Conservation (phyloP, 177 flowering plant genomes). For the Tripterygium wilfordii region DNA sequence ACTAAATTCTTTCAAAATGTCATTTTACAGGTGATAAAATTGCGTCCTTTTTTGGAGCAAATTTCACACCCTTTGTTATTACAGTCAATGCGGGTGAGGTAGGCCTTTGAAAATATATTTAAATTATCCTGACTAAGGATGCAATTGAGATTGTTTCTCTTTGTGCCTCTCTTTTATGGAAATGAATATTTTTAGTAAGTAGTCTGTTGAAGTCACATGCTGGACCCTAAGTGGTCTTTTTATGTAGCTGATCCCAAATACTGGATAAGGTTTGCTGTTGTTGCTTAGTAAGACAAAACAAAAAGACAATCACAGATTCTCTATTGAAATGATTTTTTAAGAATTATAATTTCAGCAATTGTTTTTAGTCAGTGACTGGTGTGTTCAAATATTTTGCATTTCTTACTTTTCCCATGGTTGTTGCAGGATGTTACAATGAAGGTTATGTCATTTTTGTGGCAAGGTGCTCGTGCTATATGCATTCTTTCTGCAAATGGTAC, state of each 20-base stretch:
- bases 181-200: no score
- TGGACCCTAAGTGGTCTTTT: no score
- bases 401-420: constrained; percentile 4
- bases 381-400: no score
- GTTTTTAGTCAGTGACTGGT: no score
- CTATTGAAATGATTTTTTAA: no score
- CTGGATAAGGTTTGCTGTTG: no score
- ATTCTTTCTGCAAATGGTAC: constrained; percentile 72
- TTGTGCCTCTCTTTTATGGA: no score
- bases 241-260: no score
- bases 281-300: no score
- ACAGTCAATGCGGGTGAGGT: constrained; percentile 87
- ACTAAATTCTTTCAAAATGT: background rate
- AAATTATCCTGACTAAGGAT: background rate
- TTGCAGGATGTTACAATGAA: constrained; percentile 62
- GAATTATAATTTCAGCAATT: no score
- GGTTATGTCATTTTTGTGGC: constrained; percentile 67
- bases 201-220: no score
- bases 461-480: constrained; percentile 68
- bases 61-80: constrained; percentile 82
- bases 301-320: no score
- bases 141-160: background rate
- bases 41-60: constrained; percentile 55
- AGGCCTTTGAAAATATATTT: constrained; percentile 7
- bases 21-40: constrained; percentile 38